phyloP scores from a whole-genome alignment of 495 filamentous ascomycete species.

The Niebla homalea region DNA sequence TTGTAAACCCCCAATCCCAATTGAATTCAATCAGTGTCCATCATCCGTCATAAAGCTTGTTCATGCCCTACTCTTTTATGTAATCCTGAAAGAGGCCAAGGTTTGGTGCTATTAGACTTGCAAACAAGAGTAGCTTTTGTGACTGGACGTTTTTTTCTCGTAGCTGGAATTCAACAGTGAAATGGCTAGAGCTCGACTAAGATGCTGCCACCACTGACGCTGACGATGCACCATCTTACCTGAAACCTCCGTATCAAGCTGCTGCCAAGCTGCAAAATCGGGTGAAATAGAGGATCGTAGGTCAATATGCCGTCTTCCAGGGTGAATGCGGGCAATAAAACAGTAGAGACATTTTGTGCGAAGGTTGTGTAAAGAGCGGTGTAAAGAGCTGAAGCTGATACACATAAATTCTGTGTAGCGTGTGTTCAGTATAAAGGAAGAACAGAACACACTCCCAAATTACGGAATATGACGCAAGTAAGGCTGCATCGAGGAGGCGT shows the following conservation, averaged over 20 bases:
- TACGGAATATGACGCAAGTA: too few species aligned
- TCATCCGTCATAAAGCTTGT: constrained; percentile 30
- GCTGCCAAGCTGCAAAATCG: not conserved
- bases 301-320: too few species aligned
- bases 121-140: not conserved
- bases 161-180: not conserved
- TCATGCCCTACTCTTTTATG: constrained; percentile 9
- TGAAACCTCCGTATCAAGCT: not conserved
- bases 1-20: constrained; percentile 20
- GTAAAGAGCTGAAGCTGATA: too few species aligned
- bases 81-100: not conserved
- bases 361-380: too few species aligned
- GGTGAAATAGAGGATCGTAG: too few species aligned
- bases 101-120: not conserved
- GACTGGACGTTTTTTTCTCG: not conserved
- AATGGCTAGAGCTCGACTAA: not conserved
- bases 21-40: constrained; percentile 25
- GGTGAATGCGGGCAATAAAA: too few species aligned
- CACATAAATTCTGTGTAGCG: too few species aligned
- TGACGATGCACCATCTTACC: not conserved
- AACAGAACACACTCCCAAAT: too few species aligned
- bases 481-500: too few species aligned
- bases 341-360: too few species aligned
- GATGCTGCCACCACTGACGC: not conserved
- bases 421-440: too few species aligned